Evolutionary conservation across 2,329 filamentous ascomycete species (phyloP).

Genomic region (Colletotrichum tabaci): DNA sequence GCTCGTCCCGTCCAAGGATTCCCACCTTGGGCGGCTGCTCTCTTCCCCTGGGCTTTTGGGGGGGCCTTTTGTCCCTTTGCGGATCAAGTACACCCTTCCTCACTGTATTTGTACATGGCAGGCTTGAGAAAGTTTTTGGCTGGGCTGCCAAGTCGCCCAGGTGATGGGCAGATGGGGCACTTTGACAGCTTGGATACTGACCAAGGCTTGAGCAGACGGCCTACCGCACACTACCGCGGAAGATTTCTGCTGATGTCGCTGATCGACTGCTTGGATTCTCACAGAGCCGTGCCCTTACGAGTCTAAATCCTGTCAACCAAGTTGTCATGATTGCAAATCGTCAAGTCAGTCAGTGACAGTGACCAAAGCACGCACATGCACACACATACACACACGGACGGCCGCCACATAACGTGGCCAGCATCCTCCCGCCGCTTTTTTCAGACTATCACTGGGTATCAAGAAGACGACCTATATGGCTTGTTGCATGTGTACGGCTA

Average conservation of each 20-base stretch:
- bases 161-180: not conserved
- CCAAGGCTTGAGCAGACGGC: not conserved
- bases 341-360: not conserved
- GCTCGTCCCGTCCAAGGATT: constrained; percentile 13
- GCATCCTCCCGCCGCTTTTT: too few relatives aligned
- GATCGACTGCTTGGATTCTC: constrained; percentile 20
- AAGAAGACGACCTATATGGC: too few relatives aligned
- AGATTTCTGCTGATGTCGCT: constrained; percentile 15
- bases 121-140: not conserved
- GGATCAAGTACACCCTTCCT: too few relatives aligned
- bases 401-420: constrained; percentile 25
- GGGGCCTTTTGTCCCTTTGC: not conserved
- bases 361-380: not conserved
- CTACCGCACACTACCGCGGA: constrained; percentile 5
- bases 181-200: not conserved
- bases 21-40: constrained; percentile 9
- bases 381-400: not conserved
- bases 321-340: constrained; percentile 1
- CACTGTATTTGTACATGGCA: too few relatives aligned
- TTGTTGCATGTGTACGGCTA: constrained; percentile 5
- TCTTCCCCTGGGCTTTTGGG: not conserved
- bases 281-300: constrained; percentile 27
- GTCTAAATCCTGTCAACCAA: constrained; percentile 17
- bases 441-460: too few relatives aligned
- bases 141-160: not conserved